Evolutionary conservation across 352 stramenopile species (phyloP), one percentile per base, ranked within the genome.

Genomic region (Phytophthora capsici): DNA sequence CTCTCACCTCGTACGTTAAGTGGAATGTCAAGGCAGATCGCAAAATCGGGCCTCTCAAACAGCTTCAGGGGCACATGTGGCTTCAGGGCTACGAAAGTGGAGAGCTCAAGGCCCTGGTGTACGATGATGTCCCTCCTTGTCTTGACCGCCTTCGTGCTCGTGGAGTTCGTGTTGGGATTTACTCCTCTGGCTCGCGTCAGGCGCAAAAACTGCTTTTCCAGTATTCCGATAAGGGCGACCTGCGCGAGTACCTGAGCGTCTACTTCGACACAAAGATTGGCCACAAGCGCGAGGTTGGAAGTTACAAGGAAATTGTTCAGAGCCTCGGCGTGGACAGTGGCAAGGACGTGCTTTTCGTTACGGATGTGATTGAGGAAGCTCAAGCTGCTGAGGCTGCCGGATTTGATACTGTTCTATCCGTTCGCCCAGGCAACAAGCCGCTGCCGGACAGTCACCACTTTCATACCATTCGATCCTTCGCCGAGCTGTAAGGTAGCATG

Each of bases 61-160:
- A 84, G 30, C 72, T 98, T 16, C 93, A 98, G 65, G 93, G 93
- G 13, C 82, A 97, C 71, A 95, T 97, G 65, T 91, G 95, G 95
- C 61, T 89, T 68, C 64, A 80, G 30, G 93, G 94, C 10, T 98
- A 98, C 60, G 70, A 80, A 34, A 91, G 64, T 43, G 90, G 91
- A n/a, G 80, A 83, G 53, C 70, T 99, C 1, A 87, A 96, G 57
- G 84, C 89, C 44, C 80, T 95, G 56, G 80, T 98, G 23, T 99
- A 97, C 69, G 80, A 82, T 32, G 96, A 99, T 69, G 90, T 98
- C 28, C 78, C 88, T 12, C 73, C 69, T 8, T 93, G 94, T 48
- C 64, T 99, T 17, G 45, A 87, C 19, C 94, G 92, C 55, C 93
- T 97, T 71, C 68, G 82, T 19, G 51, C 68, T 3, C 72, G 78